Base-by-base conservation (phyloP, 257 asterid species). In the Striga asiatica region DNA sequence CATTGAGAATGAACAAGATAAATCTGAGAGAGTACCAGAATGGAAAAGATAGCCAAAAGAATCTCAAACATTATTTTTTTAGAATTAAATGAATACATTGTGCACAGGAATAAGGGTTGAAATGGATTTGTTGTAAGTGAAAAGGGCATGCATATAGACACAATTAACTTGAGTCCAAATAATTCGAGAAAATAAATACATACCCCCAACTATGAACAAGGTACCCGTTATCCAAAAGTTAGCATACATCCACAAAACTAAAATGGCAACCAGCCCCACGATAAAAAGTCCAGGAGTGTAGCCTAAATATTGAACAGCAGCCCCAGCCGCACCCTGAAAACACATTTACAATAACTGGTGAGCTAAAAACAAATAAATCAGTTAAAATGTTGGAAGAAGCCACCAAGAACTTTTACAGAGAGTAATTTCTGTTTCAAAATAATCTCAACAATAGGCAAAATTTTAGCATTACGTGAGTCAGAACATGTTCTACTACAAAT, bases 171-270 rank as follows among this genome's bases (percentile, higher is more conserved):
- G 53, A 49, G 50, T 56, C 37, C 41, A 60, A 31, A 37, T 50
- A 67, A 49, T 45, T 24, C 27, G 62, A 57, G 66, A 50, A 66
- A 73, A 42, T 38, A 39, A 37, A 39, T 50, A 35, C 93, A 37
- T 88, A 92, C 99, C 99, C 66, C 99, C 99, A 66, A 92, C 87
- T 60, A 92, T 78, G 77, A 92, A 81, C 79, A 92, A 70, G 76
- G 93, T 66, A 49, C 97, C 93, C 17, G 91, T 79, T 43, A 88
- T 92, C 99, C 99, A 92, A 81, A 92, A 84, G 87, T 92, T 92
- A 57, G 97, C 97, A 76, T 78, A 92, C 93, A 88, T 88, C 99
- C 99, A 92, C 59, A 92, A 81, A 70, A 81, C 71, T 52, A 88
- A 65, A 80, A 88, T 92, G 64, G 81, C 85, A 67, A 85, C 81